Evolutionary conservation across 2,329 filamentous ascomycete genomes (phyloP).

Genomic region (Penicillium janthinellum): DNA sequence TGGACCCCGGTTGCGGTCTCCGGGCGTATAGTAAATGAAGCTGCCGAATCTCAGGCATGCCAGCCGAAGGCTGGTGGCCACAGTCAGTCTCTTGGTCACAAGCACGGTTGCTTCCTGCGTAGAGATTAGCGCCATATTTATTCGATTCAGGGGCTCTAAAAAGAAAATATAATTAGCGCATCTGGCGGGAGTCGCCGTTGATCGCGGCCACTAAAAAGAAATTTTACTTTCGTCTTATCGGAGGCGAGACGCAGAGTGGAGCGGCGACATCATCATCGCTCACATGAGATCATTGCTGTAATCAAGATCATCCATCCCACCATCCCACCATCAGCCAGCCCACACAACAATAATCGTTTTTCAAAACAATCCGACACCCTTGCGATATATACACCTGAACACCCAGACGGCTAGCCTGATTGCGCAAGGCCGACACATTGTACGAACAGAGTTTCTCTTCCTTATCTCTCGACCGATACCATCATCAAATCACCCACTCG

Average conservation of each 20-base stretch:
- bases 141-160: background rate
- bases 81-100: background rate
- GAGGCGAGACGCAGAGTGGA: slow-evolving; percentile 21
- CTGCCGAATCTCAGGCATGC: slow-evolving; percentile 5
- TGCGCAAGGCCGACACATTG: slow-evolving; percentile 10
- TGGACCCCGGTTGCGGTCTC: background rate
- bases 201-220: background rate
- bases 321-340: slow-evolving; percentile 13
- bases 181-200: background rate
- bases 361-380: background rate
- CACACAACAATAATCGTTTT: slow-evolving; percentile 5
- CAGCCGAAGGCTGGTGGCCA: slow-evolving; percentile 8
- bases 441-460: slow-evolving; percentile 5
- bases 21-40: background rate
- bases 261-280: slow-evolving; percentile 31
- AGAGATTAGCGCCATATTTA: background rate
- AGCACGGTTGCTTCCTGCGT: background rate
- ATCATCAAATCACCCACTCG: slow-evolving; percentile 1
- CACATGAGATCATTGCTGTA: slow-evolving; percentile 26
- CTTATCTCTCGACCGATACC: slow-evolving; percentile 3
- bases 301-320: slow-evolving; percentile 8
- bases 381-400: background rate
- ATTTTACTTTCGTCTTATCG: slow-evolving; percentile 25
- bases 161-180: background rate
- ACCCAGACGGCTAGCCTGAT: background rate